Evolutionary conservation across 2,329 filamentous ascomycete genomes (phyloP), one percentile per base, ranked within the genome.

Genomic region (Metarhizium rileyi): DNA sequence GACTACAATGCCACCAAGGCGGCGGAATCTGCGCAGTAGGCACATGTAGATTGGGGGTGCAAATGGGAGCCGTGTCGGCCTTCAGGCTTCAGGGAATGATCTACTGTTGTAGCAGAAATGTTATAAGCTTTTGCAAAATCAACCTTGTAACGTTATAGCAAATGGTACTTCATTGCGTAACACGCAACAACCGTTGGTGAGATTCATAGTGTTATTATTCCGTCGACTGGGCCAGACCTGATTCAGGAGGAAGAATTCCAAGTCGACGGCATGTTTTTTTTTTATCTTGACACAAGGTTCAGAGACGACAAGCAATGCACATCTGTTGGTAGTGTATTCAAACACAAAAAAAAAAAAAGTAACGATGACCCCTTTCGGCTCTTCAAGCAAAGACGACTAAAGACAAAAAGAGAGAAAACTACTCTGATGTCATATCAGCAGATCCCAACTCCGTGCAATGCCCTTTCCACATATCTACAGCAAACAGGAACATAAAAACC

Each of bases 391-490:
- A 38, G 20, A n/a, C 6, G 35, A 38, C 33, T n/a, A n/a, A 10
- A 44, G 36, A 44, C 18, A 35, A 35, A 48, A 12, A 35, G n/a
- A 43, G 20, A 46, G 16, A n/a, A 27, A 41, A 36, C 36, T 23
- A 47, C 30, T 20, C 44, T 43, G 38, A 38, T 47, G 33, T 28
- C 20, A 27, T 14, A 30, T 47, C 25, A 48, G 46, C 30, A 33
- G 43, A 56, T 51, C 60, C 62, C 57, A 63, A 65, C 63, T 62
- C 62, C 63, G 35, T 62, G 62, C 61, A 62, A 66, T 64, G 63
- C 59, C 60, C 61, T 60, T 57, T 57, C 48, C 38, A 20, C 28
- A 36, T 40, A 48, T 48, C 44, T 51, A 51, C 48, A 56, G 48
- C 33, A 46, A 50, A 46, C 44, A 28, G 50, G 47, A 54, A 38